phyloP scores from a whole-genome alignment of 139 green algal species.

The Zygnema circumcarinatum region DNA sequence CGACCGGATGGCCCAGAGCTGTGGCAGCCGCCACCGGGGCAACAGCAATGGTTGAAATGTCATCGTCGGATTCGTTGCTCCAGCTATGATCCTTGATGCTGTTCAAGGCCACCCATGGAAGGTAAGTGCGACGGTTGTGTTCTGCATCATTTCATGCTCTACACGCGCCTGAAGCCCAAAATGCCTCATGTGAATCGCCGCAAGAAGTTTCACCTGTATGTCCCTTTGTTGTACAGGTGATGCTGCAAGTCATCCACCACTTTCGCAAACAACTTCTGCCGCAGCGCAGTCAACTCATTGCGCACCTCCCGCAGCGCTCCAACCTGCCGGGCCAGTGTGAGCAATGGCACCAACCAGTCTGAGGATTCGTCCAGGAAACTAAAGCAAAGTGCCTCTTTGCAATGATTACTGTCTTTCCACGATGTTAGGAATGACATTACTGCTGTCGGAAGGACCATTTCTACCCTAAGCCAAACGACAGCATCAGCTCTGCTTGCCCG shows the following conservation, averaged over 20 bases:
- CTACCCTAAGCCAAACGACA: too few relatives aligned
- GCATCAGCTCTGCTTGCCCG: too few relatives aligned
- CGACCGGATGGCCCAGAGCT: background rate
- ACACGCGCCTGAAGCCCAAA: too few relatives aligned
- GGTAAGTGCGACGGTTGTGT: too few relatives aligned
- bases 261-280: constrained; percentile 47
- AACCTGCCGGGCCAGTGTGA: constrained; percentile 12
- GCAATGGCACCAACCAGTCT: background rate
- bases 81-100: background rate
- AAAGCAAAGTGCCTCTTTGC: too few relatives aligned
- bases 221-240: constrained; percentile 57
- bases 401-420: too few relatives aligned
- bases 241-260: constrained; percentile 54
- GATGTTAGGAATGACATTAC: too few relatives aligned
- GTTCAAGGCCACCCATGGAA: background rate
- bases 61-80: constrained; percentile 26
- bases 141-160: too few relatives aligned
- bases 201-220: constrained; percentile 61
- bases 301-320: constrained; percentile 52
- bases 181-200: too few relatives aligned
- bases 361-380: too few relatives aligned
- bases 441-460: too few relatives aligned
- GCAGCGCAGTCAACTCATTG: constrained; percentile 21
- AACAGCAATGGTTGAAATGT: constrained; percentile 26
- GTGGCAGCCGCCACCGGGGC: constrained; percentile 1